Evolutionary conservation across 1,284 basidiomycete genomes (phyloP), one percentile per base, ranked within the genome.

Genomic region (Cronartium quercuum): DNA sequence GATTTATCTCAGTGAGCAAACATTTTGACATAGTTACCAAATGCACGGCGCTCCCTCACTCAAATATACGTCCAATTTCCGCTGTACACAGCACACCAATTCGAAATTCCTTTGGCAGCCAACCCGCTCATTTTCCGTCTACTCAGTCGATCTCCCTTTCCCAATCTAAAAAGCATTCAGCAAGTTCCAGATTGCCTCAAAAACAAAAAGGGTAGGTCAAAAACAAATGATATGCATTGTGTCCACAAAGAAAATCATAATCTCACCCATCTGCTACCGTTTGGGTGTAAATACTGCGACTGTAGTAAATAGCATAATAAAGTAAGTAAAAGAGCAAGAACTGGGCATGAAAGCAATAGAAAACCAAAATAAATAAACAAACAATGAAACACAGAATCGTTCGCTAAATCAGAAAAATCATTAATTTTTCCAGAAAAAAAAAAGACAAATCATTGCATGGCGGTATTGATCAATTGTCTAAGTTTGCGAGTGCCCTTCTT

Each of bases 401-500:
- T 29, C 29, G 29, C 6, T 18, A 51, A 51, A 9, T 51, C 47
- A 51, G 13, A 6, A 0, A 15, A 51, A 51, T 21, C 47, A 6
- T 21, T 6, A 51, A 29, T 29, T 29, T 29, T 29, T 29, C 29
- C 1, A 29, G 2, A 29, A 29, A 29, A 2, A 29, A 29, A 29
- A 47, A 47, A 51, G 24, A 51, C 47, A 9, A 9, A 7, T 51
- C 24, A 13, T 18, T 51, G 47, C 24, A 75, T 75, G 21, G 71
- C 71, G 34, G 71, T 75, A 51, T 38, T 67, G 15, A 75, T 42
- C 3, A 75, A 51, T 24, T 75, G 71, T 41, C 65, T 75, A 15
- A 75, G 60, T 62, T 75, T 75, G 6, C 71, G 38, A 5, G 71
- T 75, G 1, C 71, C 71, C 55, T 75, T 75, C 38, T 67, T 67